Base-by-base conservation (phyloP, 2,329 filamentous ascomycete genomes). In the Stagonosporopsis tanaceti region DNA sequence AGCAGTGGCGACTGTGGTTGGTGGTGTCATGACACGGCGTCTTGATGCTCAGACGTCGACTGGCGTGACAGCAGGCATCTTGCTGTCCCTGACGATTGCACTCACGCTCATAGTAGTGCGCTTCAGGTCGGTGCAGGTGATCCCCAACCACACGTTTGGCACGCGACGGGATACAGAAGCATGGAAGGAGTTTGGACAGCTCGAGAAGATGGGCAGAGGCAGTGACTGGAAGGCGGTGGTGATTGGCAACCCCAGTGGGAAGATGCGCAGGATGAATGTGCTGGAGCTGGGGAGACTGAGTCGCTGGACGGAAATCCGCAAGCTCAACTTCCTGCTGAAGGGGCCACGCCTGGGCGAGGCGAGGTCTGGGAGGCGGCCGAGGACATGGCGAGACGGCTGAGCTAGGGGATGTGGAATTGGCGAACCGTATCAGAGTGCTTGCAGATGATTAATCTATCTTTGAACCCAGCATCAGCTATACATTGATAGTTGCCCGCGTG, bases 221-320 rank as follows among this genome's bases (percentile, higher is more conserved):
- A 53, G 45, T 24, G 83, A 88, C 44, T 92, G 88, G 89, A 85
- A 85, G 56, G 87, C 90, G 1, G 81, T 88, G 27, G 84, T 92
- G 62, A 85, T 92, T 69, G 89, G 90, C 12, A 89, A 90, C 68
- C 89, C 90, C 12, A 86, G 85, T 41, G 85, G 88, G 44, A 88
- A 87, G 73, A 85, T 84, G 67, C 82, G 90, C 47, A 83, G 87
- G 59, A 87, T 93, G 82, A 92, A 86, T 70, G 72, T 92, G 24
- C 78, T 93, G 15, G 90, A 93, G 73, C 77, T 91, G 57, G 90
- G 90, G 0, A 77, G 79, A 34, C 79, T 89, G 80, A 89, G 84
- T 47, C 80, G 90, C 38, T 93, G 89, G 87, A 89, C 85, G 24
- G 89, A 92, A 74, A 92, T 93, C 51, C 66, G 80, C 44, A 79